Evolutionary conservation across 345 rosid genomes (phyloP), one percentile per base, ranked within the genome.

Genomic region (Moricandia arvensis): DNA sequence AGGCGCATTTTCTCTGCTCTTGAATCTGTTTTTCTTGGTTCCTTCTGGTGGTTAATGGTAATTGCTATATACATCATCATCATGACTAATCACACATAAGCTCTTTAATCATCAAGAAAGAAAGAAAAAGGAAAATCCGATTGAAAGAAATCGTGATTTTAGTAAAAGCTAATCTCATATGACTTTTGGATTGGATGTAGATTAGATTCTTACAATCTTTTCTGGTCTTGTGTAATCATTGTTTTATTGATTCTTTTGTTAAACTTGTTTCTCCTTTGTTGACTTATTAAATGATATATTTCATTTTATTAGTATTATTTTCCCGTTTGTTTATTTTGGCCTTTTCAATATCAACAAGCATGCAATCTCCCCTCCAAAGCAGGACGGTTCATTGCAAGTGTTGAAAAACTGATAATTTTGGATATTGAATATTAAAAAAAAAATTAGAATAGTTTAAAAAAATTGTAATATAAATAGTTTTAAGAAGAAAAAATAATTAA

Each of bases 171-270:
- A 65, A 69, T 71, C 34, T 59, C 62, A 45, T 70, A 76, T 15
- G 45, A 77, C 76, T 57, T 76, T 71, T 77, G 67, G 75, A 77
- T 43, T 77, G 76, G 72, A 76, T 77, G 33, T 77, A 77, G 76
- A 57, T 72, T 78, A 72, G 68, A 59, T 72, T 71, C 15, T 66
- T 66, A 71, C 41, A 49, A 66, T 66, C 49, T 47, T 66, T 66
- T 66, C 73, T 66, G 63, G 72, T 72, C 72, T 61, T 73, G 60
- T 73, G 66, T 61, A 73, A 72, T 61, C 70, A 67, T 79, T 79
- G 78, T 73, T 79, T 79, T 79, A 73, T 79, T 79, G 66, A 79
- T 79, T 79, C 81, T 66, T 78, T 78, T 63, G 60, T 71, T 26
- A 3, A 63, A 57, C 60, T 66, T 77, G 61, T 71, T 71, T 71